A percentile compares a stretch with the other conserved stretches of the same genome.
Evolutionary conservation across 352 stramenopile species (phyloP).

Genomic region (Globisporangium spinosum): DNA sequence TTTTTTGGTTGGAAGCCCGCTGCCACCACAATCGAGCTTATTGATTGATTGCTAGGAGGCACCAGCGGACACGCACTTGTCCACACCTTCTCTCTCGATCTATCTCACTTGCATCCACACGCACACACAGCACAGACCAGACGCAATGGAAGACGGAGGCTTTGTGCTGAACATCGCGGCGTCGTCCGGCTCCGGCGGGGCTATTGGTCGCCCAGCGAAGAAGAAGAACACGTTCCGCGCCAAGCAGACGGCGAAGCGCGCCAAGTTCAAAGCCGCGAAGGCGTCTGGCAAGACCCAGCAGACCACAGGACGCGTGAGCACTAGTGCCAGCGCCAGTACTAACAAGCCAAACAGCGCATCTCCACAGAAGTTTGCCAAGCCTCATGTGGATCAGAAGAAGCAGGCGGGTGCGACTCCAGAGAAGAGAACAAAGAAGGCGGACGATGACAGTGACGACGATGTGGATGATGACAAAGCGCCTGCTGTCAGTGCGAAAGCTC

Average conservation of each 20-base stretch:
- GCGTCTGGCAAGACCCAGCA: conserved; percentile 13
- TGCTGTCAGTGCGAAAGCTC: neutral
- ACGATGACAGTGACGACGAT: neutral
- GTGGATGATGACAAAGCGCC: conserved; percentile 8
- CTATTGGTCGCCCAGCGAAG: conserved; percentile 34
- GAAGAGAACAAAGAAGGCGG: conserved; percentile 17
- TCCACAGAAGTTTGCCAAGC: conserved; percentile 2
- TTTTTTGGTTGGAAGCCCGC: conserved; percentile 1
- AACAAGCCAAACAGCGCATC: conserved; percentile 10
- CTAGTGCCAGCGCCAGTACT: neutral
- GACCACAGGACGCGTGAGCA: conserved; percentile 3
- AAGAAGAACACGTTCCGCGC: conserved; percentile 77
- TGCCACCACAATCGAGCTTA: neutral
- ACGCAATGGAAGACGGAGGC: conserved; percentile 41
- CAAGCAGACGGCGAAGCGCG: conserved; percentile 58
- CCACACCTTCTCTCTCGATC: neutral
- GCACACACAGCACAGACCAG: neutral
- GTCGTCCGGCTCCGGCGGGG: conserved; percentile 26
- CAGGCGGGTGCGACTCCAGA: neutral
- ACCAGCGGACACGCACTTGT: neutral
- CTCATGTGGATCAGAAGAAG: conserved; percentile 4
- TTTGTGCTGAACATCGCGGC: conserved; percentile 84
- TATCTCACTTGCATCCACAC: neutral
- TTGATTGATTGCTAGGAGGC: neutral
- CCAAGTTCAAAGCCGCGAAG: conserved; percentile 26